Conservation (phyloP, 108 stramenopile genomes). For the Mediolabrus comicus region DNA sequence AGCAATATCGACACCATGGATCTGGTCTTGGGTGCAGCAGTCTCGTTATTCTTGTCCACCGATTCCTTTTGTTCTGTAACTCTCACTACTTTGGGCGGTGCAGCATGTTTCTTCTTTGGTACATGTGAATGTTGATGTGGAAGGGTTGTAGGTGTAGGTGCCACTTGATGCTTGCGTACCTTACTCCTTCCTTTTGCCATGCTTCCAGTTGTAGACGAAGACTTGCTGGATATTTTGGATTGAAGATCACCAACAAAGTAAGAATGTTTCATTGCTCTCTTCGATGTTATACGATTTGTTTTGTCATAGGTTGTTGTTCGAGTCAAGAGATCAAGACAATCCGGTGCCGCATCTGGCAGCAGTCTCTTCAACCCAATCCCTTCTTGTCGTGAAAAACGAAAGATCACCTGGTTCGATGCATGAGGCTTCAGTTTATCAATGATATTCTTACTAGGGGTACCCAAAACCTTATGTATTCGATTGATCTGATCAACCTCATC, state of each 20-base stretch:
- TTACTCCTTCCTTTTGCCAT: not conserved
- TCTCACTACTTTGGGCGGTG: not conserved
- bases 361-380: slow-evolving; percentile 76
- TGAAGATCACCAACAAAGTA: slow-evolving; percentile 59
- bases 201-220: slow-evolving; percentile 18
- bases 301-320: slow-evolving; percentile 70
- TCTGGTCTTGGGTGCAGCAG: slow-evolving; percentile 13
- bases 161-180: not conserved
- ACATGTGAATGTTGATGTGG: not conserved
- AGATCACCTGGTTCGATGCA: slow-evolving; percentile 68
- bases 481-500: slow-evolving; percentile 81
- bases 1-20: slow-evolving; percentile 47
- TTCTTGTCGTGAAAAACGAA: slow-evolving; percentile 58
- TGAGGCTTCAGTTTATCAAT: slow-evolving; percentile 58
- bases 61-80: not conserved
- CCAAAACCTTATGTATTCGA: slow-evolving; percentile 74
- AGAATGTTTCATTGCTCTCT: slow-evolving; percentile 67
- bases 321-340: slow-evolving; percentile 64
- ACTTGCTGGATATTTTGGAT: slow-evolving; percentile 18
- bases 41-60: not conserved
- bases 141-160: slow-evolving; percentile 13
- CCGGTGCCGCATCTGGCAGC: slow-evolving; percentile 60
- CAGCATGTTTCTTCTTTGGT: slow-evolving; percentile 13
- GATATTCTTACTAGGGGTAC: slow-evolving; percentile 51
- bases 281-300: slow-evolving; percentile 72